Evolutionary conservation across 2,329 filamentous ascomycete species (phyloP).

Genomic region (Colletotrichum sp.): DNA sequence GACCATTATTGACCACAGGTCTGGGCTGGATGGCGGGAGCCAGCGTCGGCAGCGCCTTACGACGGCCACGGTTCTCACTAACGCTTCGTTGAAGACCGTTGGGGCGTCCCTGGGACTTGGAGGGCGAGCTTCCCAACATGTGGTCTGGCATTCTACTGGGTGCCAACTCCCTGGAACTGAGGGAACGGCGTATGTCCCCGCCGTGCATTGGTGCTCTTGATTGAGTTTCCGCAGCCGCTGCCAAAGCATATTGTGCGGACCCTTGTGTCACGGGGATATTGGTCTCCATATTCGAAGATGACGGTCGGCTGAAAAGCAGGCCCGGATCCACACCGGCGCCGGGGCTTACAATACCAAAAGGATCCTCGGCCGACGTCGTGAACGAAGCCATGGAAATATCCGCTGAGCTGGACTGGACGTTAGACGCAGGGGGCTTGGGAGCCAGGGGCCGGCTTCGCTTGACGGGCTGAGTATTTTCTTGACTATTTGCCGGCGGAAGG

Average conservation of each 20-base stretch:
- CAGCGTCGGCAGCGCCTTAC: slow-evolving; percentile 50
- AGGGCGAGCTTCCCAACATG: slow-evolving; percentile 52
- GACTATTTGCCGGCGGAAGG: slow-evolving; percentile 28
- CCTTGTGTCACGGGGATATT: slow-evolving; percentile 28
- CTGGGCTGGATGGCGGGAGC: slow-evolving; percentile 49
- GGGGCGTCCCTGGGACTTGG: slow-evolving; percentile 49
- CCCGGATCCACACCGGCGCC: slow-evolving; percentile 63
- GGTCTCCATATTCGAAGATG: slow-evolving; percentile 50
- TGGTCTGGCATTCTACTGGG: slow-evolving; percentile 48
- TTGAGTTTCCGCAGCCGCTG: slow-evolving; percentile 14
- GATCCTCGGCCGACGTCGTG: slow-evolving; percentile 50
- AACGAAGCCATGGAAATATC: slow-evolving; percentile 43
- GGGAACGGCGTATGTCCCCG: slow-evolving; percentile 47
- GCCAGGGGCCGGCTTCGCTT: slow-evolving; percentile 53
- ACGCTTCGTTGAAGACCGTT: slow-evolving; percentile 59
- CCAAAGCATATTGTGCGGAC: slow-evolving; percentile 21
- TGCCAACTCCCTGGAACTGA: slow-evolving; percentile 48
- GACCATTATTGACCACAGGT: slow-evolving; percentile 33
- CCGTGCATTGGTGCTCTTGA: slow-evolving; percentile 29
- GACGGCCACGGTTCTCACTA: slow-evolving; percentile 58
- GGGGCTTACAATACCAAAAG: slow-evolving; percentile 53
- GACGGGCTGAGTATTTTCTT: slow-evolving; percentile 30
- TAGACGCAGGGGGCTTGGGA: slow-evolving; percentile 51
- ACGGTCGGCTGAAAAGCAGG: slow-evolving; percentile 59
- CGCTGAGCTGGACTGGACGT: slow-evolving; percentile 5